phyloP scores from a whole-genome alignment of 495 filamentous ascomycete species.

The Aspergillus biplanus region DNA sequence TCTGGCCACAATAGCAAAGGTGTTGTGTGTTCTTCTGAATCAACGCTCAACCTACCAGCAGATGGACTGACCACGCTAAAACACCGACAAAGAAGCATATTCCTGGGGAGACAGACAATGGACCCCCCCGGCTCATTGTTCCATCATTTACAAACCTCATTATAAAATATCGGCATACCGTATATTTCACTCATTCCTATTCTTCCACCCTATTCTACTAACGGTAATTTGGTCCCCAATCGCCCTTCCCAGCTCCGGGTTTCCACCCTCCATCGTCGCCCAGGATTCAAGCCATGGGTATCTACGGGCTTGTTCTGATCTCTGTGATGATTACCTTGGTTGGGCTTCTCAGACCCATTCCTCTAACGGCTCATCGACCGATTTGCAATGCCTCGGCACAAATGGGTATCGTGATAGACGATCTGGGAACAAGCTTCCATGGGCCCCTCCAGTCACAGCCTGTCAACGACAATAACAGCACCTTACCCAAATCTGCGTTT shows the following conservation, averaged over 20 bases:
- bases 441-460: not conserved
- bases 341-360: slow-evolving; percentile 2
- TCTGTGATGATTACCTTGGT: slow-evolving; percentile 7
- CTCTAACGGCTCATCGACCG: slow-evolving; percentile 5
- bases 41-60: too few species aligned
- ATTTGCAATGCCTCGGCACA: not conserved
- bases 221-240: not conserved
- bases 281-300: not conserved
- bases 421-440: not conserved
- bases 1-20: not conserved
- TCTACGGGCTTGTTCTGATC: not conserved
- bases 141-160: too few species aligned
- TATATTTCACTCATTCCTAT: too few species aligned
- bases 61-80: too few species aligned
- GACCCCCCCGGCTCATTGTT: too few species aligned
- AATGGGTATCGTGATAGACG: not conserved
- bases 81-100: too few species aligned
- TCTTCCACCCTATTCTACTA: not conserved
- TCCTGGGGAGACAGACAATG: too few species aligned
- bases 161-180: too few species aligned
- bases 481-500: too few species aligned
- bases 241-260: not conserved
- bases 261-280: not conserved
- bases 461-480: not conserved
- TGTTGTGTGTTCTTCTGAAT: too few species aligned